Evolutionary conservation across 352 stramenopile genomes (phyloP).

Genomic region (Phytophthora chlamydospora): DNA sequence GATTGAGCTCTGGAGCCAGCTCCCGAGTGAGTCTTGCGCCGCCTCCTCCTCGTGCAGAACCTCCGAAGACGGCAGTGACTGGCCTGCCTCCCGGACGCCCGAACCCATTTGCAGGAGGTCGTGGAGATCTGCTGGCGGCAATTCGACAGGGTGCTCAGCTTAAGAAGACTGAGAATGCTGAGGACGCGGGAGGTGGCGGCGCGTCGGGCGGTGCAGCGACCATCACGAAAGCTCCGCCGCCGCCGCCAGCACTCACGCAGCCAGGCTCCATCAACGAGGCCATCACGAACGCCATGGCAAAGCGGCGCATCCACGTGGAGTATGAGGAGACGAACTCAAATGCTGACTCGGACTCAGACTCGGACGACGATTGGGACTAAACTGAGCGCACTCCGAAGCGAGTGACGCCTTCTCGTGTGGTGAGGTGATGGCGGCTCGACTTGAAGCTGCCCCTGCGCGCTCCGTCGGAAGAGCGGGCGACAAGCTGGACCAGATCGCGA

Average conservation of each 20-base stretch:
- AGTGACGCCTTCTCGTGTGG: conserved; percentile 13
- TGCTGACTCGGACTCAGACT: conserved; percentile 70
- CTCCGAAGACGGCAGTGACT: conserved; percentile 37
- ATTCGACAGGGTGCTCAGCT: conserved; percentile 75
- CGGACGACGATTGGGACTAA: conserved; percentile 86
- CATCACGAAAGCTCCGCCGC: conserved; percentile 24
- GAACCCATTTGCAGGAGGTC: conserved; percentile 70
- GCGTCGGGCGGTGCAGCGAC: conserved; percentile 21
- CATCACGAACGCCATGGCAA: conserved; percentile 84
- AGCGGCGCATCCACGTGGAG: conserved; percentile 80
- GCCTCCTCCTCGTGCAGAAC: conserved; percentile 20
- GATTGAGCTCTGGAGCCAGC: conserved; percentile 43
- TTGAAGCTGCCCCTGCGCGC: conserved; percentile 15
- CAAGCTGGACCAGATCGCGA: conserved; percentile 14
- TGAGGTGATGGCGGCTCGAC: conserved; percentile 13
- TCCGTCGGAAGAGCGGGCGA: conserved; percentile 40
- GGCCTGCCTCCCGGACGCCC: conserved; percentile 58
- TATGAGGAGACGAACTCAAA: conserved; percentile 74
- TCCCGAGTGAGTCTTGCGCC: conserved; percentile 40
- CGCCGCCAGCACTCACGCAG: conserved; percentile 43
- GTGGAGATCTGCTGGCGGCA: conserved; percentile 76
- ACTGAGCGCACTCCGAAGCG: conserved; percentile 1
- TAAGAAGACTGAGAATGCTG: conserved; percentile 39
- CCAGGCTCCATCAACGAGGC: conserved; percentile 74
- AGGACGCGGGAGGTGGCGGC: conserved; percentile 3